Evolutionary conservation across 2,329 filamentous ascomycete species (phyloP).

Genomic region (Botrytis elliptica): DNA sequence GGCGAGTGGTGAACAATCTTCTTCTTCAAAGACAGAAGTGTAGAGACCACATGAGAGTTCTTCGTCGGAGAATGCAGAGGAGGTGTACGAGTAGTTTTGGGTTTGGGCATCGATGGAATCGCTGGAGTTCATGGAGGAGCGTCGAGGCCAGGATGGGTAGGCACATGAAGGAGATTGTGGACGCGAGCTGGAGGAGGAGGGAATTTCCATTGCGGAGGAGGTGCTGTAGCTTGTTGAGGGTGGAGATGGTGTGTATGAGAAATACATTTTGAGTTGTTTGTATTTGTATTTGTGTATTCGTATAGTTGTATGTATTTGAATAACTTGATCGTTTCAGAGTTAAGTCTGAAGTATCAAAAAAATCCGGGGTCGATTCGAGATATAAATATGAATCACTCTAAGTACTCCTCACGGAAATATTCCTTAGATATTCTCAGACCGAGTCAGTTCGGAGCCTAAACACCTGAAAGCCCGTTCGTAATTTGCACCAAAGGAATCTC

Average conservation of each 20-base stretch:
- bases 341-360: background rate
- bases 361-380: slow-evolving; percentile 8
- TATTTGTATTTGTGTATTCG: background rate
- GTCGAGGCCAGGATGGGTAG: slow-evolving; percentile 59
- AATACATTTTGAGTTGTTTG: slow-evolving; percentile 30
- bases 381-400: slow-evolving; percentile 1
- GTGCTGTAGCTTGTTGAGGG: slow-evolving; percentile 31
- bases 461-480: slow-evolving; percentile 15
- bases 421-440: background rate
- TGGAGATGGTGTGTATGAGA: slow-evolving; percentile 34
- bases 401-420: background rate
- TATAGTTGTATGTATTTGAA: background rate
- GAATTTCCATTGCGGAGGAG: slow-evolving; percentile 35
- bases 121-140: slow-evolving; percentile 47
- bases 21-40: slow-evolving; percentile 50
- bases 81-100: slow-evolving; percentile 23
- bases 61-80: slow-evolving; percentile 55
- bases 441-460: slow-evolving; percentile 13
- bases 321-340: background rate
- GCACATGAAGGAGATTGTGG: slow-evolving; percentile 46
- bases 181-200: slow-evolving; percentile 27
- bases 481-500: slow-evolving; percentile 10
- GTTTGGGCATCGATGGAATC: slow-evolving; percentile 28
- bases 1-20: slow-evolving; percentile 45
- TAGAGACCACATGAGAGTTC: slow-evolving; percentile 49